Base-by-base conservation (phyloP, 2,329 filamentous ascomycete genomes). In the Fusarium sarcochroum region DNA sequence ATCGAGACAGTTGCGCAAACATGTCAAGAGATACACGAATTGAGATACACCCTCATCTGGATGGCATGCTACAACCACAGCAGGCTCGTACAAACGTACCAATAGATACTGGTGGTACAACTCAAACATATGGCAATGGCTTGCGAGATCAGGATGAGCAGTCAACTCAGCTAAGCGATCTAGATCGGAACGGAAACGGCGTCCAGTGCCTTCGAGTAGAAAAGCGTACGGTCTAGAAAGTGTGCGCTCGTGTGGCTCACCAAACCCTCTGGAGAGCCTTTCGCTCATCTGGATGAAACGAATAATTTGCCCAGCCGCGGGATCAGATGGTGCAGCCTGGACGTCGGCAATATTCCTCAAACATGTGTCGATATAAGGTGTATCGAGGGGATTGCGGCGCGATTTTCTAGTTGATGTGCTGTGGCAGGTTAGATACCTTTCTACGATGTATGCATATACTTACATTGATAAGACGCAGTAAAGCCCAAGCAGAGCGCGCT, bases 391-490 rank as follows among this genome's bases (percentile, higher is more conserved):
- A 41, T 78, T 79, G 7, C 66, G 67, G 37, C 79, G 76, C 6
- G 74, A 76, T 49, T 80, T 80, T 49, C 80, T 79, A n/a, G 73
- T 74, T 9, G 79, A 80, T 5, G 70, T 80, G 77, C 53, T 80
- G 78, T 10, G 3, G 27, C 20, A 6, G 10, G 25, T 69, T 27
- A 67, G 54, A 45, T 15, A 10, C 7, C n/a, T 10, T 34, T 4
- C 7, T 21, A 17, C 18, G 17, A 6, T 41, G 3, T 15, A 14
- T 4, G 17, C 5, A 17, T 7, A 23, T 25, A 72, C 79, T 72
- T 69, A 81, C 80, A 79, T 66, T 34, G 80, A 80, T n/a, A 80
- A 65, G 6, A 81, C 50, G 42, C 79, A 82, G 47, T 78, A 81
- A 37, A 78, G 78, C 0, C 80, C 81, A 15, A 83, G 69, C 44